Percentiles rank a stretch among this genome's conserved stretches.
phyloP scores from a whole-genome alignment of 2,329 filamentous ascomycete genomes.

The Fusarium verticillioides region DNA sequence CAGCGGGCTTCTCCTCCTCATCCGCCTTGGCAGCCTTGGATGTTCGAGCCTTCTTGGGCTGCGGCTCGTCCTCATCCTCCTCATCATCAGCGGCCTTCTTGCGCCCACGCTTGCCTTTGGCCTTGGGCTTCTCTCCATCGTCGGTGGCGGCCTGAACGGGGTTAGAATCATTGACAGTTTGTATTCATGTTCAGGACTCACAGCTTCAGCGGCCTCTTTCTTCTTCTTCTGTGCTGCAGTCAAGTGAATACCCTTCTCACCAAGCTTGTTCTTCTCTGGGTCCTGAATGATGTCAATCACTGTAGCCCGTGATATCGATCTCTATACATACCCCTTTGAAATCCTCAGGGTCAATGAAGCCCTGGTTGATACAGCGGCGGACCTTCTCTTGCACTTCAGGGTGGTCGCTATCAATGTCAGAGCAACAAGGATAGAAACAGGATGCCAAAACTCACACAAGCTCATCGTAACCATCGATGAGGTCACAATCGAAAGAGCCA shows the following conservation, averaged over 20 bases:
- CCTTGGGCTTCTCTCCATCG: constrained; percentile 46
- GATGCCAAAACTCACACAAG: constrained; percentile 59
- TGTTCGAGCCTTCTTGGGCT: constrained; percentile 52
- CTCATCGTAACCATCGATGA: constrained; percentile 85
- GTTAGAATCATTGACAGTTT: constrained; percentile 15
- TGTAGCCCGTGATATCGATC: not conserved
- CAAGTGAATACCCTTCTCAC: constrained; percentile 71
- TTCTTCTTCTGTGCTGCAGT: constrained; percentile 51
- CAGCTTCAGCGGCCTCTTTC: constrained; percentile 46
- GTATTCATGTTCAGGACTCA: constrained; percentile 17
- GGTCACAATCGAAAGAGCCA: constrained; percentile 68
- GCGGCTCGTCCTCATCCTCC: constrained; percentile 49
- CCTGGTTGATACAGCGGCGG: constrained; percentile 75
- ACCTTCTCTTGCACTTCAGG: constrained; percentile 79
- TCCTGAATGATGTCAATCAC: constrained; percentile 64
- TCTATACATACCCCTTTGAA: constrained; percentile 81
- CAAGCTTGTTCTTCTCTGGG: constrained; percentile 76
- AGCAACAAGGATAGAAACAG: not conserved
- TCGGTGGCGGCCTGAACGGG: constrained; percentile 41
- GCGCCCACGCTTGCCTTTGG: constrained; percentile 49
- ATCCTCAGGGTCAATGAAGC: constrained; percentile 85
- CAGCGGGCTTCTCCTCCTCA: constrained; percentile 33
- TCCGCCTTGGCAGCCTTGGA: constrained; percentile 38
- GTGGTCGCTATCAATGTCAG: constrained; percentile 53
- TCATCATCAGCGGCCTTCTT: constrained; percentile 51